Conservation (phyloP, 2,329 filamentous ascomycete genomes). For the Akanthomyces muscarius region DNA sequence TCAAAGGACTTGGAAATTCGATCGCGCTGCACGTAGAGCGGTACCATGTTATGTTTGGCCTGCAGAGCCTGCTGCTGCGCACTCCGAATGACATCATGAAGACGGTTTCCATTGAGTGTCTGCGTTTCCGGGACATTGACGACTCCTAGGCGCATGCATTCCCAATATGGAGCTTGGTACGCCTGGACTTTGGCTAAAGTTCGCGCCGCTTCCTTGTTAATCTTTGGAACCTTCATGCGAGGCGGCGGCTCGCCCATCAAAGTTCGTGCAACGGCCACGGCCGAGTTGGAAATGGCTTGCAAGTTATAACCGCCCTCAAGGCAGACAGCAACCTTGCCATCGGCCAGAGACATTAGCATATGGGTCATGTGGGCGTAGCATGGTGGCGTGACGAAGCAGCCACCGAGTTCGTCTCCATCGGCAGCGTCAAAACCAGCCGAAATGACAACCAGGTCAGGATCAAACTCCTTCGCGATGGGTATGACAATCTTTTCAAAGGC, state of each 20-base stretch:
- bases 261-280: conserved; percentile 83
- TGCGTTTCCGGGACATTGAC: conserved; percentile 51
- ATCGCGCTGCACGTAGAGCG: conserved; percentile 73
- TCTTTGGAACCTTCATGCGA: conserved; percentile 51
- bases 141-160: conserved; percentile 73
- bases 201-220: conserved; percentile 54
- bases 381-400: conserved; percentile 83
- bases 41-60: conserved; percentile 71
- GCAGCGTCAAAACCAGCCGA: conserved; percentile 96
- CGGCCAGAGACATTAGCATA: conserved; percentile 93
- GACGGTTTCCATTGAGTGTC: conserved; percentile 52
- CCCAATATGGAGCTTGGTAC: conserved; percentile 71
- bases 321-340: conserved; percentile 86
- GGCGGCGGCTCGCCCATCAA: conserved; percentile 92
- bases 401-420: conserved; percentile 85
- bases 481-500: conserved; percentile 95
- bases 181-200: conserved; percentile 57
- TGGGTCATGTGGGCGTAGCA: conserved; percentile 99
- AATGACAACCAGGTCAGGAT: conserved; percentile 91
- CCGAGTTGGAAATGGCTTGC: conserved; percentile 85
- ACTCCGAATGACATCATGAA: conserved; percentile 76
- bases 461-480: conserved; percentile 90
- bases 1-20: conserved; percentile 72
- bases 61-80: conserved; percentile 71
- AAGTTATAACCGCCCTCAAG: conserved; percentile 96